Conservation (phyloP, 2,329 filamentous ascomycete genomes). For the Sarocladium strictum region DNA sequence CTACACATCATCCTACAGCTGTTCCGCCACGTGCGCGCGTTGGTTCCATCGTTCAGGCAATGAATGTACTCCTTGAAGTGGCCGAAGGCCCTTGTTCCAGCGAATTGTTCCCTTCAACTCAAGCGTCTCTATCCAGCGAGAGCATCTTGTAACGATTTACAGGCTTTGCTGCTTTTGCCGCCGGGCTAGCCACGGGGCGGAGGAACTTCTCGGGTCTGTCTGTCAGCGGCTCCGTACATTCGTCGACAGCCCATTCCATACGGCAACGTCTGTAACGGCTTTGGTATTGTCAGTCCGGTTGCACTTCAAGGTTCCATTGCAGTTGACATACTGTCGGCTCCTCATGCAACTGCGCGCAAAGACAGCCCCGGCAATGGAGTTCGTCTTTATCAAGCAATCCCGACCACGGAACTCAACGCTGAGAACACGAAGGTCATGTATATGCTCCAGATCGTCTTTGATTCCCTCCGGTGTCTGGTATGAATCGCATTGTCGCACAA, state of each 20-base stretch:
- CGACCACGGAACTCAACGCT: conserved; percentile 52
- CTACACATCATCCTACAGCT: too few species aligned
- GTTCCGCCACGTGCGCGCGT: too few species aligned
- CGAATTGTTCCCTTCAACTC: too few species aligned
- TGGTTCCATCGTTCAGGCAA: too few species aligned
- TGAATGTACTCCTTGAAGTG: too few species aligned
- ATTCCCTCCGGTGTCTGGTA: conserved; percentile 58
- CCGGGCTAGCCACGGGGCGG: conserved; percentile 14
- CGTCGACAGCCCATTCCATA: conserved; percentile 67
- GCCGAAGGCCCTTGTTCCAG: too few species aligned
- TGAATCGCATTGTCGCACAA: conserved; percentile 55
- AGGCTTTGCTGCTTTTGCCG: conserved; percentile 28
- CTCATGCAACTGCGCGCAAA: conserved; percentile 77
- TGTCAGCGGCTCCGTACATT: conserved; percentile 58
- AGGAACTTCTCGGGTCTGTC: conserved; percentile 16
- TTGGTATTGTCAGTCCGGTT: conserved; percentile 17
- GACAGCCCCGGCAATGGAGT: conserved; percentile 69
- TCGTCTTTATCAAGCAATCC: conserved; percentile 65
- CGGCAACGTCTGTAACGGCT: conserved; percentile 63
- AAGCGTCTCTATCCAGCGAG: conserved; percentile 32
- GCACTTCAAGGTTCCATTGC: neutral
- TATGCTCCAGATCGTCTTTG: conserved; percentile 72
- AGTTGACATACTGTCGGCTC: conserved; percentile 43
- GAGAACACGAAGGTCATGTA: conserved; percentile 71
- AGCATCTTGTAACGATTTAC: conserved; percentile 60